Percentiles rank a stretch among this genome's conserved stretches.
phyloP scores from a whole-genome alignment of 1,284 basidiomycete species.

The Boletellus deceptivus region DNA sequence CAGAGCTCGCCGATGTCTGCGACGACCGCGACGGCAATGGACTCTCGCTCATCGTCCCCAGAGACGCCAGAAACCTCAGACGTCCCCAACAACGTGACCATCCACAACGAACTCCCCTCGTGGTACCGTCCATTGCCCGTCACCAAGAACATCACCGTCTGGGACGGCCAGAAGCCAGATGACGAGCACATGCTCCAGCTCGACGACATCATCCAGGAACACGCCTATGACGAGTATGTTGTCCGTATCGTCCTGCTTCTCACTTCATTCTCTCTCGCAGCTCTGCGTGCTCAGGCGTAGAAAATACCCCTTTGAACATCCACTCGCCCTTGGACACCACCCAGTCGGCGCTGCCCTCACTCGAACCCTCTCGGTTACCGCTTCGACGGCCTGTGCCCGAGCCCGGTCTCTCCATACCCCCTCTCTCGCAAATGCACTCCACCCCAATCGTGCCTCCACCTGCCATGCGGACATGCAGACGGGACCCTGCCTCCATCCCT shows the following conservation, averaged over 20 bases:
- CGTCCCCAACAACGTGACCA: constrained; percentile 44
- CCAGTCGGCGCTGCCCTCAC: constrained; percentile 4
- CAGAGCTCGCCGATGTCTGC: constrained; percentile 42
- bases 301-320: constrained; percentile 12
- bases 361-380: constrained; percentile 14
- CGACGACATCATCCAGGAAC: constrained; percentile 69
- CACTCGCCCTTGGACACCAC: constrained; percentile 9
- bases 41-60: constrained; percentile 69
- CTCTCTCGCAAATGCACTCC: constrained; percentile 30
- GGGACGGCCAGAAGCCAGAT: constrained; percentile 42
- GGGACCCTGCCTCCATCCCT: constrained; percentile 45
- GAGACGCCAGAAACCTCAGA: constrained; percentile 65
- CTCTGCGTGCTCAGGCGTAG: constrained; percentile 20
- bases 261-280: constrained; percentile 13
- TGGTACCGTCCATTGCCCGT: constrained; percentile 56
- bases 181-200: constrained; percentile 56
- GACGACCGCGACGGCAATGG: constrained; percentile 52
- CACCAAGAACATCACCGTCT: constrained; percentile 31
- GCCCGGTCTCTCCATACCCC: constrained; percentile 29
- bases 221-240: constrained; percentile 69
- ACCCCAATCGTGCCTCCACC: constrained; percentile 48
- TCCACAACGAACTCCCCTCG: constrained; percentile 53
- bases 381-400: constrained; percentile 15
- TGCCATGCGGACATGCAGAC: constrained; percentile 51
- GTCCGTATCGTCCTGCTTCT: not conserved